Conservation (phyloP, 257 asterid genomes). For the Lantana camara region DNA sequence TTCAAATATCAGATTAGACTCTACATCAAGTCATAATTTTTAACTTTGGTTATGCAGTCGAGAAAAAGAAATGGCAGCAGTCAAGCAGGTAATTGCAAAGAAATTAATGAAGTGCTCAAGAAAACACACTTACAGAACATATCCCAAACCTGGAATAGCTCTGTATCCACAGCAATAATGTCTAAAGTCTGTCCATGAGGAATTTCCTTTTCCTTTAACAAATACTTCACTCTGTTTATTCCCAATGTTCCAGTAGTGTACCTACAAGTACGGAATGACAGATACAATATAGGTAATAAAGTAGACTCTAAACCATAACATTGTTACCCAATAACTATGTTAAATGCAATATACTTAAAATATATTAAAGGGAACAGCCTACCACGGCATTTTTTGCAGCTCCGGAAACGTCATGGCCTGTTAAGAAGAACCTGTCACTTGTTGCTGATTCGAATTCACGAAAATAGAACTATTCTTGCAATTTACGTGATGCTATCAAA, state of each 20-base stretch:
- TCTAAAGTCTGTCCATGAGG: conserved; percentile 50
- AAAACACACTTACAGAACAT: conserved; percentile 1
- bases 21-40: too few species aligned
- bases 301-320: conserved; percentile 17
- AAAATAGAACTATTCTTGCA: background rate
- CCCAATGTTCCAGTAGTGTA: conserved; percentile 39
- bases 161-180: conserved; percentile 51
- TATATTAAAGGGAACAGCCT: conserved; percentile 22
- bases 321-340: background rate
- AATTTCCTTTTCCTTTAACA: conserved; percentile 37
- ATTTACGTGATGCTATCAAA: background rate
- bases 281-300: conserved; percentile 20
- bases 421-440: conserved; percentile 27
- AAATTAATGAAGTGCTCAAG: background rate
- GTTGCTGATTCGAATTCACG: conserved; percentile 6
- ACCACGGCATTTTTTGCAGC: conserved; percentile 58
- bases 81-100: background rate
- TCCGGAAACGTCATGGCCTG: conserved; percentile 53
- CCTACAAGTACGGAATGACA: too few species aligned
- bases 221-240: conserved; percentile 38
- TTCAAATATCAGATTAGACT: too few species aligned
- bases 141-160: conserved; percentile 51
- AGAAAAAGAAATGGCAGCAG: background rate
- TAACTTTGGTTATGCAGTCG: background rate
- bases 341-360: background rate